Percentiles rank a stretch among this genome's conserved stretches.
Evolutionary conservation across 139 green algal genomes (phyloP).

Genomic region (Auxenochlorella pyrenoidosa): DNA sequence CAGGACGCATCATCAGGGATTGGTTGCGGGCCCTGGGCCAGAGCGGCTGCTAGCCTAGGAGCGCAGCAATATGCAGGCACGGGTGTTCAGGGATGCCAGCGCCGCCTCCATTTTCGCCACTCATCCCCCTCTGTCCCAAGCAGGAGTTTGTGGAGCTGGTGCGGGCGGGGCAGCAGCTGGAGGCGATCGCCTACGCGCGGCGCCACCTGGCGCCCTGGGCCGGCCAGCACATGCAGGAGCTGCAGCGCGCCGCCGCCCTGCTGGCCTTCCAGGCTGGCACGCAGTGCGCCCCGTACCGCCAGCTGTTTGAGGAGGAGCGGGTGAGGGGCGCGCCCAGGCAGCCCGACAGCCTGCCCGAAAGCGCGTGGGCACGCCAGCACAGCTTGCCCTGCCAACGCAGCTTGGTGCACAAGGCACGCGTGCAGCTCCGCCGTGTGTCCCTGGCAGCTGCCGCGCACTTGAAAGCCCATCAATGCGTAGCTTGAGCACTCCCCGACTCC

Average conservation of each 20-base stretch:
- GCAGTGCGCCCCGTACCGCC: slow-evolving; percentile 62
- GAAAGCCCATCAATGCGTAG: too few species aligned
- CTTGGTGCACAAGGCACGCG: too few species aligned
- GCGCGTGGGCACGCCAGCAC: too few species aligned
- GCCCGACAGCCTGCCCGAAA: not conserved
- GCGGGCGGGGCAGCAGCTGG: slow-evolving; percentile 57
- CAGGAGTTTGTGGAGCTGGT: slow-evolving; percentile 97
- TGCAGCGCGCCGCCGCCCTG: slow-evolving; percentile 87
- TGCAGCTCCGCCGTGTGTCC: too few species aligned
- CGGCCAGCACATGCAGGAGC: slow-evolving; percentile 70
- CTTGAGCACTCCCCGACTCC: not conserved
- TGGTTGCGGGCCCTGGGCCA: too few species aligned
- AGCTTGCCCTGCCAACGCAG: too few species aligned
- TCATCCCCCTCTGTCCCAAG: not conserved
- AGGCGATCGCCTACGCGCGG: slow-evolving; percentile 86
- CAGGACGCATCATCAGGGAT: too few species aligned
- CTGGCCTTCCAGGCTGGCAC: slow-evolving; percentile 79
- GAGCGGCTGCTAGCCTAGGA: too few species aligned
- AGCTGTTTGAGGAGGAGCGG: slow-evolving; percentile 52
- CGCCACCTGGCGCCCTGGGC: slow-evolving; percentile 81
- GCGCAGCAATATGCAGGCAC: too few species aligned
- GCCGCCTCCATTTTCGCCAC: not conserved
- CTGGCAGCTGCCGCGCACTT: too few species aligned
- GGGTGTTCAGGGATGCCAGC: not conserved
- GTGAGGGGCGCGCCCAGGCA: not conserved